Evolutionary conservation across 2,329 filamentous ascomycete species (phyloP).

Genomic region (Neonectria neomacrospora): DNA sequence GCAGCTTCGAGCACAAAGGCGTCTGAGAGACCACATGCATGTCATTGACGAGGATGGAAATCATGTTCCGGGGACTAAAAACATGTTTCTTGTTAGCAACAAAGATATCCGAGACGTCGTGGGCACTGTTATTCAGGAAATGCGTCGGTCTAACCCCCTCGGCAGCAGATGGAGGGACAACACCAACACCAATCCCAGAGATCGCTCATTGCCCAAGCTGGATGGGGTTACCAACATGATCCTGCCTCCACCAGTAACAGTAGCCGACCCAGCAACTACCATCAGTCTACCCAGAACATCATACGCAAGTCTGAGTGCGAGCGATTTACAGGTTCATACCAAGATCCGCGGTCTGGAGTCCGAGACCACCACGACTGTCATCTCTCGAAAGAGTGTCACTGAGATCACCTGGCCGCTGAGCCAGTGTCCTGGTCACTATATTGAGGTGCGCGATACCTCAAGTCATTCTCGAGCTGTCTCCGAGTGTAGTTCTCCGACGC

Average conservation of each 20-base stretch:
- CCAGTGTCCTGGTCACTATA: constrained; percentile 17
- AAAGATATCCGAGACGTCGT: constrained; percentile 42
- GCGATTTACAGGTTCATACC: constrained; percentile 37
- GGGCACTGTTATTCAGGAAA: constrained; percentile 35
- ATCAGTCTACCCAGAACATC: constrained; percentile 48
- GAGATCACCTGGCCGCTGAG: constrained; percentile 46
- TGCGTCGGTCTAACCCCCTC: constrained; percentile 14
- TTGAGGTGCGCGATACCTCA: background rate
- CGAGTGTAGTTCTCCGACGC: constrained; percentile 35
- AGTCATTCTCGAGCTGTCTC: constrained; percentile 33
- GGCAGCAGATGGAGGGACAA: constrained; percentile 11
- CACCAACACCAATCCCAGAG: constrained; percentile 18
- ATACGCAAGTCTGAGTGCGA: constrained; percentile 41
- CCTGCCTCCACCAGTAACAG: constrained; percentile 35
- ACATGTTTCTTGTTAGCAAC: constrained; percentile 39
- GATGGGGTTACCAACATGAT: constrained; percentile 40
- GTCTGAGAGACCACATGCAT: constrained; percentile 31
- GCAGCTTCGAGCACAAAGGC: constrained; percentile 32
- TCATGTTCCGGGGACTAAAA: constrained; percentile 21
- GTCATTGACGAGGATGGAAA: constrained; percentile 29
- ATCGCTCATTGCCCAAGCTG: constrained; percentile 32
- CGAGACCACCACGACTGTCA: constrained; percentile 43
- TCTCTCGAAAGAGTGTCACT: constrained; percentile 46
- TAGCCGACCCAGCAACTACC: constrained; percentile 49
- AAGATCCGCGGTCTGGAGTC: constrained; percentile 33